phyloP scores from a whole-genome alignment of 2,329 filamentous ascomycete genomes.

The Aspergillus uvarum region DNA sequence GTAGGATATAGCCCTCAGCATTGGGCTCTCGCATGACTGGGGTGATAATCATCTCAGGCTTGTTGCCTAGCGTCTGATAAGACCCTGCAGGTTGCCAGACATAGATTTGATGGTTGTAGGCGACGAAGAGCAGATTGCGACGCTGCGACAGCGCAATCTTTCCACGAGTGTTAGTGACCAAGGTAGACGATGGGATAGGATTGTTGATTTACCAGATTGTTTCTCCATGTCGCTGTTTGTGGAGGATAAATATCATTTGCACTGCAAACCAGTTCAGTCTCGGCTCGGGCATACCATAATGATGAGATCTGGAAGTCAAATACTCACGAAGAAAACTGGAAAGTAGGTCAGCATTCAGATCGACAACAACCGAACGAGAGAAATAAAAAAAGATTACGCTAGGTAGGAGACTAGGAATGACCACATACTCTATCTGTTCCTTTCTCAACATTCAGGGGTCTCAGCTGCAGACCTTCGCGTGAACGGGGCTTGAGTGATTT shows the following conservation, averaged over 20 bases:
- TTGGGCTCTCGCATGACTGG: conserved; percentile 40
- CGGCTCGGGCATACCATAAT: not conserved
- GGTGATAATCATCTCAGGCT: conserved; percentile 44
- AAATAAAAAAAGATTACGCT: conserved; percentile 4
- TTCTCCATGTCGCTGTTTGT: conserved; percentile 41
- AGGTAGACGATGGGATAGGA: not conserved
- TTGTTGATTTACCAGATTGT: conserved; percentile 39
- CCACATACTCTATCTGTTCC: conserved; percentile 36
- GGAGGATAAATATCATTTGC: conserved; percentile 32
- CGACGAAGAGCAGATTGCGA: conserved; percentile 49
- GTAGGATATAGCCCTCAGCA: conserved; percentile 57
- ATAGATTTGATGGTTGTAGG: conserved; percentile 41
- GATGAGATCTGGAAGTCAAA: not conserved
- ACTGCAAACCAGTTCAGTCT: conserved; percentile 21
- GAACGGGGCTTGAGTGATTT: conserved; percentile 12
- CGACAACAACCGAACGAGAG: not conserved
- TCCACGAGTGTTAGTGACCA: not conserved
- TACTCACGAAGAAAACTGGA: conserved; percentile 22
- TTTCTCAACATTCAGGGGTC: conserved; percentile 34
- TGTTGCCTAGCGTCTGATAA: conserved; percentile 39
- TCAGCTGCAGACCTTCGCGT: conserved; percentile 28
- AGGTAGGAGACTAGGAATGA: not conserved
- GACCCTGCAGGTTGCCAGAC: conserved; percentile 47
- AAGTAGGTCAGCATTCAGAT: conserved; percentile 11
- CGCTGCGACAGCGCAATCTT: conserved; percentile 49